phyloP scores from a whole-genome alignment of 257 asterid genomes.

The Osmanthus fragrans region DNA sequence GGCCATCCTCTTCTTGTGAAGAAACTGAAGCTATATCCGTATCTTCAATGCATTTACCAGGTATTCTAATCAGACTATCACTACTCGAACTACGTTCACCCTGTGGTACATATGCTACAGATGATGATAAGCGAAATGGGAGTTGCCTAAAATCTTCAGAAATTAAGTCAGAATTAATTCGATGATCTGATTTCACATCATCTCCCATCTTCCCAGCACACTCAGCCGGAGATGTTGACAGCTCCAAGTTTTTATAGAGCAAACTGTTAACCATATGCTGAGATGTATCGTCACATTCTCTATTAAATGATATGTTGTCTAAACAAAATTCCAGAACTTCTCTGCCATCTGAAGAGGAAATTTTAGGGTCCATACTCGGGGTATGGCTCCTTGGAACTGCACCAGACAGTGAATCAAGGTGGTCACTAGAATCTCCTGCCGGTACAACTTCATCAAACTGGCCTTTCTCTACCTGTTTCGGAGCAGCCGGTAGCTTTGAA shows the following conservation, averaged over 20 bases:
- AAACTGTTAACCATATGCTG: constrained; percentile 1
- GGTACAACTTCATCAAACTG: constrained; percentile 11
- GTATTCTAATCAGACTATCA: constrained; percentile 31
- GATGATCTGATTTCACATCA: constrained; percentile 31
- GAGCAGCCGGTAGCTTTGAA: not conserved
- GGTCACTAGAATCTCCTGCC: constrained; percentile 3
- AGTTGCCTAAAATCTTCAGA: constrained; percentile 30
- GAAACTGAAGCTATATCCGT: constrained; percentile 39
- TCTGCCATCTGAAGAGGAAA: constrained; percentile 12
- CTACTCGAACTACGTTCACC: constrained; percentile 33
- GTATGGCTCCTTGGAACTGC: constrained; percentile 10
- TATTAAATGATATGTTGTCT: constrained; percentile 15
- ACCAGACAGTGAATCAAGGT: constrained; percentile 15
- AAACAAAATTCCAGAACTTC: constrained; percentile 17
- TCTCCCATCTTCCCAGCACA: constrained; percentile 23
- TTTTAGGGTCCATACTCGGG: constrained; percentile 13
- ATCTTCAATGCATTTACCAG: constrained; percentile 38
- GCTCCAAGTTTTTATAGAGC: constrained; percentile 25
- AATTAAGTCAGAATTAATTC: constrained; percentile 30
- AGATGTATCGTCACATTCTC: constrained; percentile 21
- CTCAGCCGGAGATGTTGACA: constrained; percentile 28
- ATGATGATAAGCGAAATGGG: constrained; percentile 24
- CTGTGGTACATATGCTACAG: constrained; percentile 23
- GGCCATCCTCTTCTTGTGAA: constrained; percentile 47
- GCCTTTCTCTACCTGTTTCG: constrained; percentile 13